Base-by-base conservation (phyloP, 176 grass and related monocot genomes). In the Cenchrus fungigraminus region DNA sequence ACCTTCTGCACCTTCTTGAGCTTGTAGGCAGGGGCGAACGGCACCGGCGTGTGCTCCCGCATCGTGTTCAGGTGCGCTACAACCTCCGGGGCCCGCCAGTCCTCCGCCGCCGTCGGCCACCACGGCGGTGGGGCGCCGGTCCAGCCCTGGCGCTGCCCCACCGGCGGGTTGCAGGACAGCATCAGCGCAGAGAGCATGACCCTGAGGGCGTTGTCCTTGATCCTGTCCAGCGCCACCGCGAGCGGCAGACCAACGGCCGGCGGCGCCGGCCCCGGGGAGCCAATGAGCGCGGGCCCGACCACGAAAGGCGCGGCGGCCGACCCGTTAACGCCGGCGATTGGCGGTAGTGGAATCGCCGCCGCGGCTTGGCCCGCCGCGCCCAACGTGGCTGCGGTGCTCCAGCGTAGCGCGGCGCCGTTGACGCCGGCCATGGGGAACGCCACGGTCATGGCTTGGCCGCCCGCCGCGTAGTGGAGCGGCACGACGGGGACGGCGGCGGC, bases 71-170 rank as follows among this genome's bases (percentile, higher is more conserved):
- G 53, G 68, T 82, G 42, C 6, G 42, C 68, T 54, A 12, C 40
- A 54, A 82, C 34, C 13, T 60, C 67, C 2, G 68, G 9, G 14
- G 0, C n/a, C 80, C 80, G 60, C 80, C 80, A 82, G 40, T 0
- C 4, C 68, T 73, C 69, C 3, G 45, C 6, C 70, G 17, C 58
- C 81, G 58, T 64, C 17, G 81, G 70, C 81, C 81, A 83, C 70
- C 81, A 83, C 58, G 16, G 25, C 11, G 81, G 81, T 16, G 46
- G 62, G 0, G 78, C 2, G 5, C 46, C 46, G 4, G 1, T 1
- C 62, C 60, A 53, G 28, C 29, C 20, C 25, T 53, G 28, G 8
- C 34, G 47, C 9, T 13, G 78, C 46, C 16, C 4, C 46, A 53
- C 25, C 58, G 81, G 70, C 58, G 81, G 81, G 9, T 32, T 0